Base-by-base conservation (phyloP, 2,329 filamentous ascomycete genomes). In the Davidsoniella neocaledoniae region DNA sequence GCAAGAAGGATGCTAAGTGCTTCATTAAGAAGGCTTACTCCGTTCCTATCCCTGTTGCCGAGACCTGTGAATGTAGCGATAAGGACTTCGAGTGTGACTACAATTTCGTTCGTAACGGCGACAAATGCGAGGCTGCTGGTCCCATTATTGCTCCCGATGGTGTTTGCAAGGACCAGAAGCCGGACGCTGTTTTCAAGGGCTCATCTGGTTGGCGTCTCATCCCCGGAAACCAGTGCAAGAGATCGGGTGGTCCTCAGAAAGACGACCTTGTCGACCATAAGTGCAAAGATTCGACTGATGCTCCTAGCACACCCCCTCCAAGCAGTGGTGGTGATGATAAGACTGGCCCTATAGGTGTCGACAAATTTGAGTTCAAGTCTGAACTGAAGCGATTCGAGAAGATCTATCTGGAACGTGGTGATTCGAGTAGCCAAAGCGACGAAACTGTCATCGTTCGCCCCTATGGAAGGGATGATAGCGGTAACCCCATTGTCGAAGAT, bases 31-130 rank as follows among this genome's bases (percentile, higher is more conserved):
- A 84, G 53, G 78, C 90, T 48, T 95, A 94, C 67, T 79, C 86
- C 59, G 83, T 91, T 55, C 79, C 84, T 0, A 65, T 76, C 33
- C 77, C 83, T 1, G 69, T 80, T 54, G 81, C 76, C 25, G 77
- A 86, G 57, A 65, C 77, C 43, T 98, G 91, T 68, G 77, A 85
- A 39, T 98, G 91, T 64, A 79, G 80, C 0, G 77, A 83, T 51
- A 69, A 72, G 33, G 93, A 98, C 63, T 98, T 94, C 62, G 91
- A 98, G 66, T 98, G 91, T 62, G 90, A 96, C 61, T 94, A 84
- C 70, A 93, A 94, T 63, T 96, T 94, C 61, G 68, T 79, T 53
- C 76, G 76, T 57, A 77, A 90, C 54, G 72, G 75, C 48, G 76
- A 74, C 46, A 72, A 81, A 54, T 96, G 91, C 61, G 70, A 78